These are phyloP conservation scores for Pythium aquatile DNA, from an alignment of 352 stramenopile genomes.

Conservation along the genomic window DNA sequence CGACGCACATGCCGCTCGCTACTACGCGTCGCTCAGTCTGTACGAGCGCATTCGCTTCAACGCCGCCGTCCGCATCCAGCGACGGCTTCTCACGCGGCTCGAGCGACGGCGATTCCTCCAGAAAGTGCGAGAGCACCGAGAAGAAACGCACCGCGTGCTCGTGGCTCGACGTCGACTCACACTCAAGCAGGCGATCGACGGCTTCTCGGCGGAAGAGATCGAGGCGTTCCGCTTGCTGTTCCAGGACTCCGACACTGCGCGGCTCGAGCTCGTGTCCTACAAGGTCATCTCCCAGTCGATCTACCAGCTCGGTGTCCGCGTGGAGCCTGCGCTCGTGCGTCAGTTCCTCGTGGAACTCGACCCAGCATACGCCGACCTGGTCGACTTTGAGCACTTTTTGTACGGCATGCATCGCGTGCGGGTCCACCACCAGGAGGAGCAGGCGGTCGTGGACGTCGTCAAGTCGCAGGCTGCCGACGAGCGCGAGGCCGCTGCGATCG, in stretches of 20 bases:
- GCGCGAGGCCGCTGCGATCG: neutral
- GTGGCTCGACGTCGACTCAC: conserved; percentile 36
- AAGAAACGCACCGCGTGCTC: conserved; percentile 40
- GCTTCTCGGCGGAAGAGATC: conserved; percentile 68
- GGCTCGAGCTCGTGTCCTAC: conserved; percentile 65
- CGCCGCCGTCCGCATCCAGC: conserved; percentile 64
- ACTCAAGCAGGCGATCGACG: conserved; percentile 51
- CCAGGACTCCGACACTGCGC: conserved; percentile 51
- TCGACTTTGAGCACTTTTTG: conserved; percentile 81
- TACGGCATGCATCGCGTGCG: conserved; percentile 81
- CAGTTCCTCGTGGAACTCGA: conserved; percentile 53
- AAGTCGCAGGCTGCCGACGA: neutral
- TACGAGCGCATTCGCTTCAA: conserved; percentile 74
- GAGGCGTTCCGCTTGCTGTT: conserved; percentile 68
- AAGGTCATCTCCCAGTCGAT: conserved; percentile 66
- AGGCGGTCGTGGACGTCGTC: conserved; percentile 21
- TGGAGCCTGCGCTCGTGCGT: conserved; percentile 44
- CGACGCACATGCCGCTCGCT: conserved; percentile 23
- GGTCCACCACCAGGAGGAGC: conserved; percentile 57
- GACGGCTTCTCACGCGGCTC: conserved; percentile 52
- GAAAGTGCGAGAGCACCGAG: conserved; percentile 39
- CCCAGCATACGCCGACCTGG: conserved; percentile 67
- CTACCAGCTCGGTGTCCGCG: conserved; percentile 68
- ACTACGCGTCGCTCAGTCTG: conserved; percentile 54
- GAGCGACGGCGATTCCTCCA: conserved; percentile 51